A percentile compares a stretch with the other conserved stretches of the same genome.
Conservation (phyloP, 495 filamentous ascomycete genomes). For the Aspergillus biplanus region DNA sequence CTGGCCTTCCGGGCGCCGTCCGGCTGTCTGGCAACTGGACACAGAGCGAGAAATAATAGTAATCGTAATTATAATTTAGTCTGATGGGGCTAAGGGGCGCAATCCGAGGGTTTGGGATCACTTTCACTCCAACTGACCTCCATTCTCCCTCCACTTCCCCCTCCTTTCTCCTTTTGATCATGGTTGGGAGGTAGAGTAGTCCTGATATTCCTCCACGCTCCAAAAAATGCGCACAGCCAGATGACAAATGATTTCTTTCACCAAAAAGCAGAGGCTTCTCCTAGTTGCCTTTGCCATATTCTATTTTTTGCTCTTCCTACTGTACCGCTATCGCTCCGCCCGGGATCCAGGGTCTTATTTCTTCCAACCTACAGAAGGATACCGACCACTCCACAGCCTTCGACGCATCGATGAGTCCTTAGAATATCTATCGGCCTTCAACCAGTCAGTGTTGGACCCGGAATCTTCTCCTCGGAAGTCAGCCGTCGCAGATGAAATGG, state of each 20-base stretch:
- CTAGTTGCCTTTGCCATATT: constrained; percentile 32
- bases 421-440: constrained; percentile 24
- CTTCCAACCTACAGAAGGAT: constrained; percentile 31
- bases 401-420: constrained; percentile 28
- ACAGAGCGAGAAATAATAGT: too few species aligned
- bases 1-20: background rate
- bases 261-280: constrained; percentile 28
- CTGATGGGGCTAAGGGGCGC: background rate
- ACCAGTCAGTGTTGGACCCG: constrained; percentile 16
- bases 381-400: constrained; percentile 30
- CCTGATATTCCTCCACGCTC: background rate
- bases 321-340: constrained; percentile 30
- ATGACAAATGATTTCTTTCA: constrained; percentile 21
- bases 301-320: constrained; percentile 33
- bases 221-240: constrained; percentile 8
- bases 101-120: background rate
- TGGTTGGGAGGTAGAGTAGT: background rate
- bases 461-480: constrained; percentile 7
- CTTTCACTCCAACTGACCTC: background rate
- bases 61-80: background rate
- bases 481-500: constrained; percentile 13
- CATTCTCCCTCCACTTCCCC: background rate
- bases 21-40: too few species aligned
- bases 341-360: constrained; percentile 32
- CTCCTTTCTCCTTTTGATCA: background rate